phyloP scores from a whole-genome alignment of 1,284 basidiomycete genomes.

The Bondarzewia mesenterica region DNA sequence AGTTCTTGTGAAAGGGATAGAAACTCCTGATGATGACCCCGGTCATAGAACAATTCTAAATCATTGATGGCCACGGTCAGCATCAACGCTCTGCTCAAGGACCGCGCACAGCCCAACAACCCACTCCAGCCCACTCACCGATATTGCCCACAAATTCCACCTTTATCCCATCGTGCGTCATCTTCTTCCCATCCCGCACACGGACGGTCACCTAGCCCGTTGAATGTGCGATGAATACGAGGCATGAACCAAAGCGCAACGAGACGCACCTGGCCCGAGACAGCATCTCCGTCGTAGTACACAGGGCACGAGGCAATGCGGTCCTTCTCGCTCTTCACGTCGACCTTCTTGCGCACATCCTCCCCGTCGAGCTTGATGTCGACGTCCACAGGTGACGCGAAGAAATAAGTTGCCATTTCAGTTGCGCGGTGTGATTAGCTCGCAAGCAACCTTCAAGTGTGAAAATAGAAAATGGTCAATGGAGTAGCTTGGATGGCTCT shows the following conservation, averaged over 20 bases:
- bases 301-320: conserved; percentile 81
- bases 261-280: conserved; percentile 73
- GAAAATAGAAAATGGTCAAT: not conserved
- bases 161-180: conserved; percentile 95
- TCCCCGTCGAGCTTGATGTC: conserved; percentile 86
- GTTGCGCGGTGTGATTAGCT: not conserved
- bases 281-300: conserved; percentile 91
- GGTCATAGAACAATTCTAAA: conserved; percentile 97
- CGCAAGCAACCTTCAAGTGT: not conserved
- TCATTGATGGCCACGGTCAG: too few species aligned
- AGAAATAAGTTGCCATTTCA: conserved; percentile 85
- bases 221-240: not conserved
- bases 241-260: not conserved
- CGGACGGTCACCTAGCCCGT: conserved; percentile 72
- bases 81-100: not conserved
- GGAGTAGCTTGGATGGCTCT: not conserved
- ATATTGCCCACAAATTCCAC: conserved; percentile 97
- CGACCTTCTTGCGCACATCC: conserved; percentile 76
- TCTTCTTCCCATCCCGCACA: conserved; percentile 91
- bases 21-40: conserved; percentile 98
- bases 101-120: not conserved
- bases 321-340: conserved; percentile 73
- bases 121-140: conserved; percentile 45
- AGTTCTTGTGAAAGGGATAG: conserved; percentile 92
- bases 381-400: conserved; percentile 85